phyloP scores from a whole-genome alignment of 2,329 filamentous ascomycete species.

The Fusarium penzigii region DNA sequence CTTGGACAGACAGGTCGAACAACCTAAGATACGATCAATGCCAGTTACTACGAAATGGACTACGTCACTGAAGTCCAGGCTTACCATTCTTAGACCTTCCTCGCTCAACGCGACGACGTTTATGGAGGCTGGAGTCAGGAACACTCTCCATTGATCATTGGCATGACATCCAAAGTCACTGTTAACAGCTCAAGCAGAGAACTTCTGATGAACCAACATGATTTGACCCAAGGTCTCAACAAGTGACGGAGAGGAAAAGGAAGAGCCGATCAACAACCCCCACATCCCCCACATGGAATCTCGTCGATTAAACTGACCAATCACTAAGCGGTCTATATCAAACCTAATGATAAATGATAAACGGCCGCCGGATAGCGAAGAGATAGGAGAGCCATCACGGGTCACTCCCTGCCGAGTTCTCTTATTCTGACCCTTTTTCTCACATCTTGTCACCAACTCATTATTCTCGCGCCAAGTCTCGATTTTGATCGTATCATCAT shows the following conservation, averaged over 20 bases:
- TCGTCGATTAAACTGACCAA: slow-evolving; percentile 15
- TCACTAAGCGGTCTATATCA: neutral
- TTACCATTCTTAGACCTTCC: slow-evolving; percentile 9
- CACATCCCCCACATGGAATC: neutral
- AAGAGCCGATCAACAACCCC: no score
- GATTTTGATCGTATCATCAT: neutral
- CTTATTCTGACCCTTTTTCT: no score
- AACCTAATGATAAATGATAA: neutral
- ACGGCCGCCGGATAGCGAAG: neutral
- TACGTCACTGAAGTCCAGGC: neutral
- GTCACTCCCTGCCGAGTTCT: neutral
- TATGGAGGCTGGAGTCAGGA: slow-evolving; percentile 1
- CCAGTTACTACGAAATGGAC: no score
- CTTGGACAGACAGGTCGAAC: slow-evolving; percentile 8
- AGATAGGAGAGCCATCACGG: neutral
- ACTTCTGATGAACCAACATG: no score
- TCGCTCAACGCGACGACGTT: slow-evolving; percentile 6
- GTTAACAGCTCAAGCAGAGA: no score
- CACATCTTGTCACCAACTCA: neutral
- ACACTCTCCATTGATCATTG: neutral
- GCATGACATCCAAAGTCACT: no score
- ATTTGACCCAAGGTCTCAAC: neutral
- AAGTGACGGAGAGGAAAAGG: neutral
- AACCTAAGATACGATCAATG: slow-evolving; percentile 1
- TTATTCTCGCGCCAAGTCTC: neutral